These are phyloP conservation scores for Podaxis sp. DNA, from an alignment of 768 basidiomycete species.

Conservation along the genomic window DNA sequence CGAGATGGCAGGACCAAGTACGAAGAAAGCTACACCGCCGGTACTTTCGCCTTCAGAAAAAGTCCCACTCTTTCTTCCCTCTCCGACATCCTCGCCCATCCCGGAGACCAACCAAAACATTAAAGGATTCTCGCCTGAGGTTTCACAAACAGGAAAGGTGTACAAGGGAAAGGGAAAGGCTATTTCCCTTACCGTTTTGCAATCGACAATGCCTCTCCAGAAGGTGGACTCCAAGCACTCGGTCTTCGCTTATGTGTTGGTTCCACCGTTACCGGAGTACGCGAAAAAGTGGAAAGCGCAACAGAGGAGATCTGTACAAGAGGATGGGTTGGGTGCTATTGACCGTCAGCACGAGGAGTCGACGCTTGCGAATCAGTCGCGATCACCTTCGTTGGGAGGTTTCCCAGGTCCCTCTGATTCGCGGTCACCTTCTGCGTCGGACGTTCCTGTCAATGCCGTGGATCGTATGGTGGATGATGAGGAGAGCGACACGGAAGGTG, in stretches of 20 bases:
- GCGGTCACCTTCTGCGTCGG: neutral
- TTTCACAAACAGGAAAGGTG: neutral
- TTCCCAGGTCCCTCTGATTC: neutral
- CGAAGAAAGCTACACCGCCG: neutral
- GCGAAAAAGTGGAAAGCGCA: constrained; percentile 7
- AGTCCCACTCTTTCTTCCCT: constrained; percentile 50
- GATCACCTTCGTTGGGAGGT: constrained; percentile 9
- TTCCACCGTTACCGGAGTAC: constrained; percentile 7
- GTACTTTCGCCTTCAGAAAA: constrained; percentile 10
- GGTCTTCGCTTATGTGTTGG: constrained; percentile 6
- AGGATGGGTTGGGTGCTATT: neutral
- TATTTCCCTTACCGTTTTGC: neutral
- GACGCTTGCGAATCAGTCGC: neutral
- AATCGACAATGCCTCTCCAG: neutral
- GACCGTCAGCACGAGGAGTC: neutral
- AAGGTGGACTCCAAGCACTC: neutral
- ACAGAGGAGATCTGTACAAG: neutral
- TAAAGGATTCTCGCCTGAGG: neutral
- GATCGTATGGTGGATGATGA: neutral
- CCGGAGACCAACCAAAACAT: neutral
- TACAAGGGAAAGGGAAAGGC: constrained; percentile 7
- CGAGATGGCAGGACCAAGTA: neutral
- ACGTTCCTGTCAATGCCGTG: neutral
- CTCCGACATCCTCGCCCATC: constrained; percentile 34
- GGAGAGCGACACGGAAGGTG: constrained; percentile 11